Base-by-base conservation (phyloP, 2,329 filamentous ascomycete genomes). In the Pestalotiopsis sp. region DNA sequence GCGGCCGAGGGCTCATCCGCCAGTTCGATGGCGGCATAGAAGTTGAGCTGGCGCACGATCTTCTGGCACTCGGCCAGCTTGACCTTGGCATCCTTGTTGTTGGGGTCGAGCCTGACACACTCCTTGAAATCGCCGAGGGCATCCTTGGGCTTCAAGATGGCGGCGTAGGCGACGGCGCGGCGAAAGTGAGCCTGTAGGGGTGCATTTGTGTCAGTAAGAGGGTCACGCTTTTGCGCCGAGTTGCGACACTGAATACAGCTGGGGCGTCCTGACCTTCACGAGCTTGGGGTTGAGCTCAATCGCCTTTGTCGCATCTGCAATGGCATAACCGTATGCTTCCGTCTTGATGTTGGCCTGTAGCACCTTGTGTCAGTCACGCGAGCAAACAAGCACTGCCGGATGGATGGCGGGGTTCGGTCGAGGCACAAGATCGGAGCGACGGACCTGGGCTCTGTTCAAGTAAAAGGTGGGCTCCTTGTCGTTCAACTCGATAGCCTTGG, bases 61-160 rank as follows among this genome's bases (percentile, higher is more conserved):
- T 97, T 98, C 80, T 97, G 93, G 82, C 95, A 98, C 78, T 98
- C 95, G 70, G 93, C 90, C 74, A 97, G 85, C 84, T 97, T 97
- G 74, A 97, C 85, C 80, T 93, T 95, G 68, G 95, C 95, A 84
- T 96, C 94, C 75, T 94, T 94, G 82, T 98, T 97, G 75, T 84
- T 85, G 2, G 96, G 95, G 69, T 95, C 94, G 79, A 95, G 92
- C 82, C 91, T 92, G 73, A 96, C 91, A 71, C 97, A 97, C 67
- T 93, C 89, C 82, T 92, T 97, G 85, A 98, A 98, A 80, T 99
- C 96, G 76, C 91, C 91, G 52, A 97, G 87, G 20, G 96, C 96
- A 70, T 97, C 95, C 78, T 91, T 91, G 74, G 95, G 93, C 79
- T 91, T 91, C 67, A 98, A 86, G 71, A 98, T 98, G 68, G 95